Conservation (phyloP, 2,329 filamentous ascomycete species). For the Arachnomyces sp. region DNA sequence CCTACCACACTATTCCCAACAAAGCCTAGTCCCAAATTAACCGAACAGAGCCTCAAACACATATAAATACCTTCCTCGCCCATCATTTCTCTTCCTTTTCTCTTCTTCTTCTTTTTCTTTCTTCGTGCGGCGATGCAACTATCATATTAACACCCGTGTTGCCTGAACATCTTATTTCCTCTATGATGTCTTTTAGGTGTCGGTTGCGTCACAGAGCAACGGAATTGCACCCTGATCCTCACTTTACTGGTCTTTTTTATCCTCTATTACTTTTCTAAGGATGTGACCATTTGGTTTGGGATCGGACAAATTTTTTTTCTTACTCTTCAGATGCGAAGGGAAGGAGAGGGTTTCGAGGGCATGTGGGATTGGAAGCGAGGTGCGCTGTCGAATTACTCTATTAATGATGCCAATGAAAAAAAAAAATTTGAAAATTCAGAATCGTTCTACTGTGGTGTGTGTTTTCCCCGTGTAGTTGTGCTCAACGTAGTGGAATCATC, state of each 20-base stretch:
- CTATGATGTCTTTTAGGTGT: conserved; percentile 57
- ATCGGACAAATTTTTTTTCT: conserved; percentile 46
- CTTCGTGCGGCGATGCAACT: conserved; percentile 75
- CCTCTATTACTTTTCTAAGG: conserved; percentile 28
- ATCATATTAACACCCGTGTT: conserved; percentile 64
- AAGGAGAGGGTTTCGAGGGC: no score
- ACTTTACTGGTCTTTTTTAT: conserved; percentile 43
- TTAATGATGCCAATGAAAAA: no score
- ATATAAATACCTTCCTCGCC: conserved; percentile 18
- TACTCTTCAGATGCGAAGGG: not conserved
- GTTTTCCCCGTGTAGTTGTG: no score
- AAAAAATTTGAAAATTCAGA: no score
- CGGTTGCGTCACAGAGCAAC: conserved; percentile 70
- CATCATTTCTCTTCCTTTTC: conserved; percentile 8
- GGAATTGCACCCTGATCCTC: conserved; percentile 64
- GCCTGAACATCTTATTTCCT: conserved; percentile 56
- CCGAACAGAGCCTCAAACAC: not conserved
- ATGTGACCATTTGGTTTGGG: conserved; percentile 43
- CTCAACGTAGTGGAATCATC: no score
- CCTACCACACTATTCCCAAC: conserved; percentile 8
- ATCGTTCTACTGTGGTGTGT: not conserved
- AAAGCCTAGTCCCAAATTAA: conserved; percentile 2
- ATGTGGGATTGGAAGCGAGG: no score
- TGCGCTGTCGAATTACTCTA: no score
- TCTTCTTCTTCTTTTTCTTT: conserved; percentile 48